Evolutionary conservation across 257 asterid genomes (phyloP).

Genomic region (Echium plantagineum): DNA sequence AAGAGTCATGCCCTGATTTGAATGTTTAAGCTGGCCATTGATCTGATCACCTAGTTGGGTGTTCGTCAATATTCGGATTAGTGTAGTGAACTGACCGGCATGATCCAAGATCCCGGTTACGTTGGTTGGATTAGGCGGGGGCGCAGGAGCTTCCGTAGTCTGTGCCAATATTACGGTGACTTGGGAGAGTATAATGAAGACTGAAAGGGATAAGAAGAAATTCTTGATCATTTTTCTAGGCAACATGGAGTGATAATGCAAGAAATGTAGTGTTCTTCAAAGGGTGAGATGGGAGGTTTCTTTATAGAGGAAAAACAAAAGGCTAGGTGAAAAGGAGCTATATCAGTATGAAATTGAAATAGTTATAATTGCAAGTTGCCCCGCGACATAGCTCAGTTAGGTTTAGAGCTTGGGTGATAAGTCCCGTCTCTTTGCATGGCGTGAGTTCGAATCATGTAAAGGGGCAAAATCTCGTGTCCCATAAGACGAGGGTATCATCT

Average conservation of each 20-base stretch:
- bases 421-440: too few species aligned
- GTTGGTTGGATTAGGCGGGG: conserved; percentile 71
- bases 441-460: too few species aligned
- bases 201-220: not conserved
- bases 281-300: conserved; percentile 15
- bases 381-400: too few species aligned
- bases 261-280: conserved; percentile 6
- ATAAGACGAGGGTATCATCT: too few species aligned
- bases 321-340: conserved; percentile 28
- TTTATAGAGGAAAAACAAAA: conserved; percentile 29
- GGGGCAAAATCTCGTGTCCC: too few species aligned
- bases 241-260: not conserved
- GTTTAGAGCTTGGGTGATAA: too few species aligned
- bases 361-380: too few species aligned
- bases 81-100: conserved; percentile 68
- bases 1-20: conserved; percentile 59
- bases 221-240: not conserved
- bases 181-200: conserved; percentile 14
- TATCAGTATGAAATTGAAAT: conserved; percentile 14
- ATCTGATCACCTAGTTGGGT: conserved; percentile 66
- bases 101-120: conserved; percentile 63
- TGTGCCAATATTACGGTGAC: conserved; percentile 37
- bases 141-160: conserved; percentile 28
- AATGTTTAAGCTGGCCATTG: conserved; percentile 63
- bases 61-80: conserved; percentile 43